phyloP scores from a whole-genome alignment of 306 rosid species.

The Lathyrus aphaca region DNA sequence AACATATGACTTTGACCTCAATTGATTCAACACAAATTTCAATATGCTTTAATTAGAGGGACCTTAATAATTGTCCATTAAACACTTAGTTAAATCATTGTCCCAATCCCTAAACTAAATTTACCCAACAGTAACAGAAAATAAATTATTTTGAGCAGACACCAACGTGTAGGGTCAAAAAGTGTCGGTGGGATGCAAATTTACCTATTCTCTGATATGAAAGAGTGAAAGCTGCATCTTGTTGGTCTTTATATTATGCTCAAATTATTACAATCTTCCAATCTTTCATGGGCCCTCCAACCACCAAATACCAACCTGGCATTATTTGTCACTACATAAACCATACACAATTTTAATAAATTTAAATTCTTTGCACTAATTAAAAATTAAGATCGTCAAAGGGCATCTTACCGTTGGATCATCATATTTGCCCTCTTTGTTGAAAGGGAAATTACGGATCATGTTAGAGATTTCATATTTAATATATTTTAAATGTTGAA shows the following conservation, averaged over 20 bases:
- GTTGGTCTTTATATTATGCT: not conserved
- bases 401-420: too few species aligned
- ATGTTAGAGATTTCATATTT: too few species aligned
- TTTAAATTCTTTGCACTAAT: not conserved
- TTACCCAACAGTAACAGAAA: not conserved
- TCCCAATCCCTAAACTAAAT: not conserved
- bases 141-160: not conserved
- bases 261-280: constrained; percentile 11
- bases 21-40: too few species aligned
- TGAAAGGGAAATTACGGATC: too few species aligned
- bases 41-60: not conserved
- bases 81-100: not conserved
- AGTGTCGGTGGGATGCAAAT: constrained; percentile 46
- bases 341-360: not conserved
- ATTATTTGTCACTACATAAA: constrained; percentile 37
- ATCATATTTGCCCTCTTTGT: too few species aligned
- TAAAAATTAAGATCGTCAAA: too few species aligned
- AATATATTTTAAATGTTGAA: too few species aligned
- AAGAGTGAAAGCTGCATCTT: not conserved
- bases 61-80: not conserved
- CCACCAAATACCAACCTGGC: constrained; percentile 46
- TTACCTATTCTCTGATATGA: not conserved
- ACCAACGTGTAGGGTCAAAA: constrained; percentile 22
- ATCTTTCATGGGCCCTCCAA: constrained; percentile 28
- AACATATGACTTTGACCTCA: not conserved